Conservation (phyloP, 495 filamentous ascomycete genomes). For the Tuber calosporum region DNA sequence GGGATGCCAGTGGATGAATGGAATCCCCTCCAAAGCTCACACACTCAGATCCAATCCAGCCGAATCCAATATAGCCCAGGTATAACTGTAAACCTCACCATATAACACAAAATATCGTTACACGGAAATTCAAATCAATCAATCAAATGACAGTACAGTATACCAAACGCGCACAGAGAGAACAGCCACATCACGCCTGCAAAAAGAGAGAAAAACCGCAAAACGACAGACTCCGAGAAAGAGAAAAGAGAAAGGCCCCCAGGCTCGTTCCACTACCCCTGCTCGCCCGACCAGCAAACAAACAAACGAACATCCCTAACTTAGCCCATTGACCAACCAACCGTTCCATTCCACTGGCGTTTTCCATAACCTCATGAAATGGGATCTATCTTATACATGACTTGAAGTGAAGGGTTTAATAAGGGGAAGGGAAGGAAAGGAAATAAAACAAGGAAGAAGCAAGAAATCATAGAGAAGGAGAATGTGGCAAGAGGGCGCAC, state of each 20-base stretch:
- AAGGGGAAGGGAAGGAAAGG: background rate
- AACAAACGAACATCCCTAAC: background rate
- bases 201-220: background rate
- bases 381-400: background rate
- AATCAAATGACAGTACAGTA: background rate
- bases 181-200: constrained; percentile 3
- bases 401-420: background rate
- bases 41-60: background rate
- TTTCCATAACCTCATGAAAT: background rate
- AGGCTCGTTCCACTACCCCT: too few species aligned
- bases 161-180: background rate
- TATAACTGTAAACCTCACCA: background rate
- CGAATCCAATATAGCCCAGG: too few species aligned
- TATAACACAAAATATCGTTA: background rate
- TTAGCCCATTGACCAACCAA: background rate
- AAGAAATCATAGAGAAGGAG: background rate
- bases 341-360: too few species aligned
- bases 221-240: background rate
- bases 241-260: background rate
- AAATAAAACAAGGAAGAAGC: background rate
- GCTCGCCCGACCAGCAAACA: background rate
- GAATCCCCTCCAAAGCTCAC: background rate
- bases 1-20: background rate
- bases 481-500: background rate
- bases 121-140: background rate